These are phyloP conservation scores for Phaeophleospora eucalypticola DNA, from an alignment of 2,329 filamentous ascomycete genomes.

Conservation along the genomic window DNA sequence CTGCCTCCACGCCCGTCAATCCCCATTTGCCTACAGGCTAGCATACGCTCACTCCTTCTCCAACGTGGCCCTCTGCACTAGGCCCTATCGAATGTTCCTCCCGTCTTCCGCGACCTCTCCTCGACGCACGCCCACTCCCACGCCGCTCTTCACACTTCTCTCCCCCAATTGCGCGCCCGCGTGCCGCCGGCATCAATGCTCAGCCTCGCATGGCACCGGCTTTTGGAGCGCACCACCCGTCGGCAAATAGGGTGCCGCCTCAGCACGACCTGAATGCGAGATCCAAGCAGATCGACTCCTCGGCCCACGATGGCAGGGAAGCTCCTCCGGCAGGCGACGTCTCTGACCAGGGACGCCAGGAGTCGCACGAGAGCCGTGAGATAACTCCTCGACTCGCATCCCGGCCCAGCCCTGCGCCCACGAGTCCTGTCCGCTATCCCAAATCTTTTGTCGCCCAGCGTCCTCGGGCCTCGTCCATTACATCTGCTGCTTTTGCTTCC, in stretches of 20 bases:
- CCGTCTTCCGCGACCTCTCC: conserved; percentile 1
- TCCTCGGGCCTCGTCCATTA: not conserved
- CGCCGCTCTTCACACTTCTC: not conserved
- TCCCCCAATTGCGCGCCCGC: conserved; percentile 9
- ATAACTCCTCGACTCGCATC: conserved; percentile 6
- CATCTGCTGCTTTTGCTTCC: not conserved
- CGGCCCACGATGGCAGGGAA: conserved; percentile 9
- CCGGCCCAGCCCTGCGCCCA: conserved; percentile 5
- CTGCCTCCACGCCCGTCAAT: not conserved
- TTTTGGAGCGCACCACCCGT: conserved; percentile 11
- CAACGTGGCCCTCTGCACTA: not conserved
- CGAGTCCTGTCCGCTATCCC: conserved; percentile 1
- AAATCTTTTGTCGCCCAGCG: not conserved
- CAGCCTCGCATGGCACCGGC: conserved; percentile 16
- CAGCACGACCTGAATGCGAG: conserved; percentile 3
- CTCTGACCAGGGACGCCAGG: not conserved
- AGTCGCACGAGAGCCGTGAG: not conserved
- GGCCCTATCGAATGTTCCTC: not conserved
- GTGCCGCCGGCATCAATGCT: conserved; percentile 13
- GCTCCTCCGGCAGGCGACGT: not conserved
- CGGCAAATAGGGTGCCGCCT: conserved; percentile 6
- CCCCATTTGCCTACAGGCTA: not conserved
- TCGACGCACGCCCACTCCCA: too few relatives aligned
- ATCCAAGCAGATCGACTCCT: conserved; percentile 15
- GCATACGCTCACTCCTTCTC: not conserved